Conservation (phyloP, 2,329 filamentous ascomycete genomes). For the Colletotrichum ledebouriae region DNA sequence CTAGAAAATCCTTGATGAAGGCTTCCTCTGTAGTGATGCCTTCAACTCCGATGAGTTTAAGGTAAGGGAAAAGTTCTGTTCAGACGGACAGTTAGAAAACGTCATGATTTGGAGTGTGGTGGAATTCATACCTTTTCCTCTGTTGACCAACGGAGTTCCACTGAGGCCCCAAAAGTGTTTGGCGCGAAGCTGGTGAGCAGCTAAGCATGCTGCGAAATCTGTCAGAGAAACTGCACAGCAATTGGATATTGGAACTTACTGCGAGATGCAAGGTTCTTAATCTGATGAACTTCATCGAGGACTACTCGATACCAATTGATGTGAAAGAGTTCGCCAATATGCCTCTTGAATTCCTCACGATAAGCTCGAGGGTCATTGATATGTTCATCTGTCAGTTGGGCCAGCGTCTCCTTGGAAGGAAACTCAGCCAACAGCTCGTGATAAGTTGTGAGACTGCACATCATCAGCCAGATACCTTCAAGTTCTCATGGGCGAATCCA, state of each 20-base stretch:
- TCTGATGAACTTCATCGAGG: conserved; percentile 68
- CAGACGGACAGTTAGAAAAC: conserved; percentile 35
- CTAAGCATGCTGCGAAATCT: no score
- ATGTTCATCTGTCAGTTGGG: no score
- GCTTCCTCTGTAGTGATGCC: conserved; percentile 3
- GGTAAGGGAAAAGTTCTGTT: conserved; percentile 54
- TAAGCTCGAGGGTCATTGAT: no score
- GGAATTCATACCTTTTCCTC: conserved; percentile 45
- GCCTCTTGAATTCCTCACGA: conserved; percentile 47
- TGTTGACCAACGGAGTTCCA: conserved; percentile 53
- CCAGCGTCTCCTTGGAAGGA: neutral
- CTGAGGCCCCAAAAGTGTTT: conserved; percentile 32
- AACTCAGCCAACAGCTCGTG: neutral
- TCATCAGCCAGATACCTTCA: no score
- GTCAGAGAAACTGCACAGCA: no score
- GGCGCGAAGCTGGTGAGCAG: no score
- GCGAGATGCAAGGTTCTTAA: conserved; percentile 61
- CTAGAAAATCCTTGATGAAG: conserved; percentile 37
- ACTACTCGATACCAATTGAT: conserved; percentile 65
- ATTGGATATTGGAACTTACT: conserved; percentile 44
- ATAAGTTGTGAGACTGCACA: no score
- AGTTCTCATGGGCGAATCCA: no score
- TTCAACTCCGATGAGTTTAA: conserved; percentile 49
- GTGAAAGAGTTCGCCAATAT: conserved; percentile 44
- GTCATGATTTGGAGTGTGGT: neutral